Percentiles rank a stretch among this genome's conserved stretches.
phyloP scores from a whole-genome alignment of 805 yeast genomes.

The Diddensiella transvaalensis region DNA sequence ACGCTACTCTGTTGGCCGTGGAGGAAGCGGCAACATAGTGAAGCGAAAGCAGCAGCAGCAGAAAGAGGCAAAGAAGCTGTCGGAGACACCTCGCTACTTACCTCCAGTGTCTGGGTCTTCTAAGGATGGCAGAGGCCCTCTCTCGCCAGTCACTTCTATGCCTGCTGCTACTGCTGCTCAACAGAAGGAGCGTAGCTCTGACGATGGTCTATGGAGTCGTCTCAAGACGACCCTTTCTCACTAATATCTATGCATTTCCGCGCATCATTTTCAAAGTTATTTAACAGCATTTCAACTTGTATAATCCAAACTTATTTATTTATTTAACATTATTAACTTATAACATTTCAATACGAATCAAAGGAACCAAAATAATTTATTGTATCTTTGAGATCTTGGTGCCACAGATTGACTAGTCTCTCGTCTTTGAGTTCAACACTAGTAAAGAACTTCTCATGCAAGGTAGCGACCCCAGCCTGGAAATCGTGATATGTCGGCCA shows the following conservation, averaged over 20 bases:
- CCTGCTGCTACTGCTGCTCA: constrained; percentile 1
- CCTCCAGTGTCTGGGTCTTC: neutral
- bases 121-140: neutral
- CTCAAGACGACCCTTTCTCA: constrained; percentile 20
- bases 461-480: constrained; percentile 12
- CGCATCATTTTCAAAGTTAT: too few species aligned
- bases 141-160: constrained; percentile 4
- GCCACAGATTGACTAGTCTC: constrained; percentile 1
- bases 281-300: neutral
- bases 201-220: constrained; percentile 15
- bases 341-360: neutral
- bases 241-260: constrained; percentile 1
- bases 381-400: neutral
- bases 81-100: neutral
- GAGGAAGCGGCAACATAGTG: constrained; percentile 36
- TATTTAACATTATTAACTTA: too few species aligned
- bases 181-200: neutral
- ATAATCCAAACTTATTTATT: neutral
- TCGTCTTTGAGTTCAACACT: neutral
- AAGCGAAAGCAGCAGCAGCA: constrained; percentile 2
- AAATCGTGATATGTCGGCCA: constrained; percentile 13
- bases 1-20: constrained; percentile 36
- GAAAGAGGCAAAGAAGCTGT: neutral
- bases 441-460: constrained; percentile 16
- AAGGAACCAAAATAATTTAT: neutral